These are phyloP conservation scores for Apiospora kogelbergensis DNA, from an alignment of 2,329 filamentous ascomycete species.

Conservation along the genomic window DNA sequence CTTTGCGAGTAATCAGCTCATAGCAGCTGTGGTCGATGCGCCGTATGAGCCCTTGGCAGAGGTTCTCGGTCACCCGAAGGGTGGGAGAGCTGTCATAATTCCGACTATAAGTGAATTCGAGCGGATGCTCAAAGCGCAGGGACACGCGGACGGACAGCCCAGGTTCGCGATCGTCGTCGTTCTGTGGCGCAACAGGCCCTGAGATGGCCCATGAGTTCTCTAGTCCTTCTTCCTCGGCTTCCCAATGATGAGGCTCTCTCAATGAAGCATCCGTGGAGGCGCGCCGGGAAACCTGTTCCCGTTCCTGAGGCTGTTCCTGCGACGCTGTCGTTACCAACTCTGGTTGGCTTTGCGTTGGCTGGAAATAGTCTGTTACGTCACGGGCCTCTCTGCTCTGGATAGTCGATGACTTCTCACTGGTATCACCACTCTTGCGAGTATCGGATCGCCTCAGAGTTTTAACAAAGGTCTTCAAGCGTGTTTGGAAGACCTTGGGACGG, in stretches of 20 bases:
- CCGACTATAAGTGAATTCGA: constrained; percentile 42
- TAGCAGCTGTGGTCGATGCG: constrained; percentile 52
- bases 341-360: not conserved
- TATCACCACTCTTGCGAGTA: not conserved
- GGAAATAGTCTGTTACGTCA: not conserved
- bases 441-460: constrained; percentile 1
- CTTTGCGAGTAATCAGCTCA: constrained; percentile 54
- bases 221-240: not conserved
- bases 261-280: not conserved
- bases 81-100: constrained; percentile 46
- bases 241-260: not conserved
- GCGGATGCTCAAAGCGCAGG: constrained; percentile 45
- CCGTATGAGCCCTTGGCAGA: constrained; percentile 49
- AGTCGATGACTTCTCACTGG: not conserved
- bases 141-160: constrained; percentile 43
- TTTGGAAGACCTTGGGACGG: constrained; percentile 8
- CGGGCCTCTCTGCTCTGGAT: not conserved
- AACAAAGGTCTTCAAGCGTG: constrained; percentile 6
- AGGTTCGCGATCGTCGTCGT: constrained; percentile 3
- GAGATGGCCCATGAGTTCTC: not conserved
- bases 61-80: constrained; percentile 44
- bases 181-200: not conserved
- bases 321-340: not conserved
- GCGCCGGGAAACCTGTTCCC: not conserved
- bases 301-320: not conserved